Conservation (phyloP, 306 rosid species). For the Trifolium repens region DNA sequence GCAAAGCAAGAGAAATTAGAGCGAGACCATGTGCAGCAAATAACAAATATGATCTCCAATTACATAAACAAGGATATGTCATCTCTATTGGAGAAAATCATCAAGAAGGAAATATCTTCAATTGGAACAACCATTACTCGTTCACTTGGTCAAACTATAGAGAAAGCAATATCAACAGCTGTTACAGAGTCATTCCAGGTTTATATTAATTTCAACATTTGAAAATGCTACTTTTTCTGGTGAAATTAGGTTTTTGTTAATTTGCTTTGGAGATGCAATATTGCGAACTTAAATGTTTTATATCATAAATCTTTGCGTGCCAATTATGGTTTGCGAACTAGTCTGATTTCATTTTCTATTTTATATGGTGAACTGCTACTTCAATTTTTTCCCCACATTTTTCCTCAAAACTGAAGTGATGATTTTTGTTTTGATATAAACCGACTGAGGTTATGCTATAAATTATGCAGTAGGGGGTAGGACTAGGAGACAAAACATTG, state of each 20-base stretch:
- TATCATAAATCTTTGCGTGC: conserved; percentile 20
- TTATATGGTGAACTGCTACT: conserved; percentile 23
- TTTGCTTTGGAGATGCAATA: conserved; percentile 18
- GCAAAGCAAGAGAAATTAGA: conserved; percentile 69
- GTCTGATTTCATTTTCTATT: conserved; percentile 28
- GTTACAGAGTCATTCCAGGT: conserved; percentile 74
- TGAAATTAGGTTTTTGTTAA: neutral
- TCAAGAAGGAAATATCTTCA: conserved; percentile 70
- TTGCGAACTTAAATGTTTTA: conserved; percentile 25
- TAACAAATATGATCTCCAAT: conserved; percentile 62
- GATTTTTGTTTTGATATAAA: conserved; percentile 31
- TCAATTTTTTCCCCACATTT: conserved; percentile 16
- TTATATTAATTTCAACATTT: conserved; percentile 34
- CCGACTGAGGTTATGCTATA: conserved; percentile 36
- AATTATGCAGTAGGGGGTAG: conserved; percentile 67
- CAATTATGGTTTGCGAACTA: conserved; percentile 18
- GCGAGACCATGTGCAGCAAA: conserved; percentile 63
- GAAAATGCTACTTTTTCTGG: conserved; percentile 9
- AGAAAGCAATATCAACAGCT: conserved; percentile 57
- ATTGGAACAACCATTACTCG: conserved; percentile 64
- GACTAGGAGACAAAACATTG: conserved; percentile 59
- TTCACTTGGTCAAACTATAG: conserved; percentile 58
- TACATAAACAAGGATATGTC: conserved; percentile 61
- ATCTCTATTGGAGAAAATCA: conserved; percentile 59
- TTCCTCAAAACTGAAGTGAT: conserved; percentile 5